phyloP scores from a whole-genome alignment of 805 yeast species.

The Priceomyces medius region DNA sequence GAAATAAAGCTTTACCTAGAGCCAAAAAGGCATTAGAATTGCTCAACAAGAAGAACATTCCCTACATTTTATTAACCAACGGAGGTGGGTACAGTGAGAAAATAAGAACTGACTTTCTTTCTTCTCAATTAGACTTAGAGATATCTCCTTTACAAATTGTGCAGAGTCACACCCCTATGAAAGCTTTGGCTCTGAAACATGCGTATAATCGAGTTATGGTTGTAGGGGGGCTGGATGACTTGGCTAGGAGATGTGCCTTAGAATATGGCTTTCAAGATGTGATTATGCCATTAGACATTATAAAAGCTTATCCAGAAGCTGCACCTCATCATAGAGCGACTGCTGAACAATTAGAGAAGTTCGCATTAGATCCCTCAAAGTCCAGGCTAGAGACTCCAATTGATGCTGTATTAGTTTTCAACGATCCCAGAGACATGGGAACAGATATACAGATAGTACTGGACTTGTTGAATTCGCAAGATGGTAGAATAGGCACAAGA shows the following conservation, averaged over 20 bases:
- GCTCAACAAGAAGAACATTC: constrained; percentile 55
- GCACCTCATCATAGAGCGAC: constrained; percentile 69
- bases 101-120: constrained; percentile 55
- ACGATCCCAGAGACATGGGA: constrained; percentile 87
- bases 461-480: constrained; percentile 64
- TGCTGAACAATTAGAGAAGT: constrained; percentile 42
- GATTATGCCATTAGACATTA: constrained; percentile 68
- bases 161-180: constrained; percentile 86
- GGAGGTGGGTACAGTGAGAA: constrained; percentile 82
- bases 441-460: constrained; percentile 76
- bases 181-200: constrained; percentile 48
- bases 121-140: constrained; percentile 42
- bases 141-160: constrained; percentile 66
- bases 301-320: constrained; percentile 53
- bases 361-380: constrained; percentile 33
- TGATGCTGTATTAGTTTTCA: constrained; percentile 80
- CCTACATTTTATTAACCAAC: constrained; percentile 82
- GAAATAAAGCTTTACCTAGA: constrained; percentile 60
- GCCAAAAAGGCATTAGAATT: constrained; percentile 62
- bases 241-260: constrained; percentile 69
- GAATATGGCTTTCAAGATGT: constrained; percentile 78
- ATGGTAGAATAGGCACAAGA: constrained; percentile 64
- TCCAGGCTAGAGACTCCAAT: constrained; percentile 40
- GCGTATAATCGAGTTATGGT: constrained; percentile 64
- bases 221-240: constrained; percentile 77